Evolutionary conservation across 306 rosid species (phyloP).

Genomic region (Echinosophora koreensis): DNA sequence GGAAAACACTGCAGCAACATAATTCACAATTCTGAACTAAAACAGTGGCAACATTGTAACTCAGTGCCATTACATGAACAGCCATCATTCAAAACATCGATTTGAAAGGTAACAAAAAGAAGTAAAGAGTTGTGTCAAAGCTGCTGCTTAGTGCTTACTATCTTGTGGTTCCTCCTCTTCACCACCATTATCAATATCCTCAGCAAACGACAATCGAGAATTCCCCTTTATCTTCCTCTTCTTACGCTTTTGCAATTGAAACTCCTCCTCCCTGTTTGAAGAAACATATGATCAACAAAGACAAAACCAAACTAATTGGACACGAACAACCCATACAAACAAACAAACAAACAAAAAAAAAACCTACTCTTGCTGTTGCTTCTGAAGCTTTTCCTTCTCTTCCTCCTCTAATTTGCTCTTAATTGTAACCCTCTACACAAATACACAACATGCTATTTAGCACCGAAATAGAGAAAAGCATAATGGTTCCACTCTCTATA

Average conservation of each 20-base stretch:
- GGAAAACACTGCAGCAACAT: conserved; percentile 5
- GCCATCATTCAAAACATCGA: not conserved
- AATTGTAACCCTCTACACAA: conserved; percentile 81
- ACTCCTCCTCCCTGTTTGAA: conserved; percentile 78
- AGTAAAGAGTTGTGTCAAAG: conserved; percentile 12
- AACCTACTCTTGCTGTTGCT: conserved; percentile 87
- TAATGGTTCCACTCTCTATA: too few relatives aligned
- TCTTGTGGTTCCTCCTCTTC: conserved; percentile 75
- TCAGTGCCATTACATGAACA: not conserved
- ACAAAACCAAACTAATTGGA: not conserved
- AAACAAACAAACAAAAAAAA: conserved; percentile 1
- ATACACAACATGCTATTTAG: conserved; percentile 27
- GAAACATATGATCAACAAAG: not conserved
- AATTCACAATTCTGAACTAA: conserved; percentile 5
- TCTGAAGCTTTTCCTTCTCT: conserved; percentile 97
- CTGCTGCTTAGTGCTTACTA: conserved; percentile 46
- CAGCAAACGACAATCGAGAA: conserved; percentile 85
- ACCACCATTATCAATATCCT: conserved; percentile 77
- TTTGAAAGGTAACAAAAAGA: conserved; percentile 3
- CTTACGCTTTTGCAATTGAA: conserved; percentile 84
- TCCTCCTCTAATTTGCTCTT: conserved; percentile 95
- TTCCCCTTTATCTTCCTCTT: conserved; percentile 91
- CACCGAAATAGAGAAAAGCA: too few relatives aligned
- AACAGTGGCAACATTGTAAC: not conserved
- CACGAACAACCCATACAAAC: not conserved